Base-by-base conservation (phyloP, 2,329 filamentous ascomycete genomes). In the Alternaria sp. region DNA sequence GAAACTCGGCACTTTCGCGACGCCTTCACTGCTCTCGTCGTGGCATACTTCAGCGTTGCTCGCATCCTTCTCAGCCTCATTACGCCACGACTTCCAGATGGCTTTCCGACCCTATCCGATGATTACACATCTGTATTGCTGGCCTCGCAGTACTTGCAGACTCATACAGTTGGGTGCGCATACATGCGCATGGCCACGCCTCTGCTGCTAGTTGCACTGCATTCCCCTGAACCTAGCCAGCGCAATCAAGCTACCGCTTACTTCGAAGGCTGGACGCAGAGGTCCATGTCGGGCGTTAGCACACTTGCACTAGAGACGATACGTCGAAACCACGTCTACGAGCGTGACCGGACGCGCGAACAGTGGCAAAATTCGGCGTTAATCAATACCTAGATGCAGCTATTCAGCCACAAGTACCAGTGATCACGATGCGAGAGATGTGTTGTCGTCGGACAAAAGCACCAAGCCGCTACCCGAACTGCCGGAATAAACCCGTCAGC, bases 141-240 rank as follows among this genome's bases (percentile, higher is more conserved):
- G 12, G 71, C 66, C 12, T 69, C 72, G 11, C 46, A 26, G n/a
- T 72, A 69, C 54, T 50, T 76, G n/a, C 56, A 68, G 5, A 62
- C 65, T 5, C 43, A 67, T 15, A 65, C 50, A 15, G 71, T 75
- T 30, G 75, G 74, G 1, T 73, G 69, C 53, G 71, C 74, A 30
- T 76, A 73, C 37, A 78, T 76, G 71, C 71, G 76, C 11, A 75
- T 78, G 69, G 71, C 72, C 6, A 69, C 70, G 8, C 74, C 75
- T 18, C 53, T 78, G 2, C 71, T 75, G 26, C 59, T 76, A 4
- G 75, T 79, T 15, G 71, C 72, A 3, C 51, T 77, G 26, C 68
- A 77, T 66, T 66, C 67, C 20, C 67, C 62, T 9, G 28, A 28
- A 28, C 15, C 20, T 12, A 60, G 46, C 53, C 74, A 76, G 41